Conservation (phyloP, 2,329 filamentous ascomycete genomes). For the Alternaria tenuissima region DNA sequence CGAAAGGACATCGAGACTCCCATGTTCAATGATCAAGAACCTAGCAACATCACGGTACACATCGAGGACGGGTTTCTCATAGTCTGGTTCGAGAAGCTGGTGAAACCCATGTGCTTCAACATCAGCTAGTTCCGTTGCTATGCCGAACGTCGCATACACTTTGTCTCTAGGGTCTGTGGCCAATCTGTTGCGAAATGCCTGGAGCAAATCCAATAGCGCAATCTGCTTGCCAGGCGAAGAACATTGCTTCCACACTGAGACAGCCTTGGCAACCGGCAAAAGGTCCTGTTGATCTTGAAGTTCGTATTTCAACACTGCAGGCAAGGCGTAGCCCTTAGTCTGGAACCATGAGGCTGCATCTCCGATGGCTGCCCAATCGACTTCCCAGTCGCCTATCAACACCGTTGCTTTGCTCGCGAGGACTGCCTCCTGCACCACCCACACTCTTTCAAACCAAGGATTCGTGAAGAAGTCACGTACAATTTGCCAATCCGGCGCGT, state of each 20-base stretch:
- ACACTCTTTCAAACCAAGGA: neutral
- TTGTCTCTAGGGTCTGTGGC: neutral
- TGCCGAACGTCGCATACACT: slow-evolving; percentile 4
- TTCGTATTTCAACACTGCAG: slow-evolving; percentile 4
- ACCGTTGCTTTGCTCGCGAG: neutral
- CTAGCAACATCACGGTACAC: slow-evolving; percentile 1
- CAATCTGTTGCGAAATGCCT: neutral
- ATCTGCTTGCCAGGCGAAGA: neutral
- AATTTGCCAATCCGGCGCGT: neutral
- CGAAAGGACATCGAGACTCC: neutral
- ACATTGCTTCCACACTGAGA: neutral
- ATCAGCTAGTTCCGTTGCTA: neutral
- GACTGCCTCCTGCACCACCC: slow-evolving; percentile 5
- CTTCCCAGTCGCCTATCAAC: slow-evolving; percentile 6
- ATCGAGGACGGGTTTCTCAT: neutral
- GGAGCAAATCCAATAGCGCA: neutral
- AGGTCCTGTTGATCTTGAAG: neutral
- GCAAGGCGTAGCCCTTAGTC: slow-evolving; percentile 4
- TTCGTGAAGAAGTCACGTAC: slow-evolving; percentile 1
- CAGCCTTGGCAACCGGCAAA: neutral
- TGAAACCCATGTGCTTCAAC: neutral
- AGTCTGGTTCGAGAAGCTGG: slow-evolving; percentile 1
- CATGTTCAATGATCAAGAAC: slow-evolving; percentile 1
- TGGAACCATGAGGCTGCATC: slow-evolving; percentile 3
- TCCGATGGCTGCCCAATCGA: slow-evolving; percentile 8